Percentiles rank a stretch among this genome's conserved stretches.
Evolutionary conservation across 305 asterid genomes (phyloP).

Genomic region (Lippia alba): DNA sequence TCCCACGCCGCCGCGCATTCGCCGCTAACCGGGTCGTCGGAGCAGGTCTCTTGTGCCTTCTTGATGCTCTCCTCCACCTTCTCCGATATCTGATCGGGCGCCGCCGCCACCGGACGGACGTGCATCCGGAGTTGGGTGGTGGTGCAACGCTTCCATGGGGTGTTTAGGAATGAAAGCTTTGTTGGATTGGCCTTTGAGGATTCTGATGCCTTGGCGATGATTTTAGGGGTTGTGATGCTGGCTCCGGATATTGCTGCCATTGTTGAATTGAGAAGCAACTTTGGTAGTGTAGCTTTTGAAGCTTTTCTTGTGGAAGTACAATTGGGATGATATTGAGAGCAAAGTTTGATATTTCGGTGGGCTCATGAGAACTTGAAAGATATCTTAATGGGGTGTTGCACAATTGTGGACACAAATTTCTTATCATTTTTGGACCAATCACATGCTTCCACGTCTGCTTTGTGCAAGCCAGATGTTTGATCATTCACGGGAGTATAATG

Average conservation of each 20-base stretch:
- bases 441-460: slow-evolving; percentile 43
- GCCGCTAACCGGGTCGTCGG: slow-evolving; percentile 68
- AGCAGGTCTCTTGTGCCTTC: slow-evolving; percentile 70
- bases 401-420: slow-evolving; percentile 51
- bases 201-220: slow-evolving; percentile 43
- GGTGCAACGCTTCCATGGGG: slow-evolving; percentile 49
- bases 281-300: too few species aligned
- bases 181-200: slow-evolving; percentile 36
- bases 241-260: slow-evolving; percentile 73
- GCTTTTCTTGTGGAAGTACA: not conserved
- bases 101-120: slow-evolving; percentile 53
- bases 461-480: too few species aligned
- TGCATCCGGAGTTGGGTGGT: slow-evolving; percentile 32
- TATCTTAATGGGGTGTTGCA: slow-evolving; percentile 16
- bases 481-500: too few species aligned
- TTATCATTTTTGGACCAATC: slow-evolving; percentile 57
- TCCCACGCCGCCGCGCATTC: slow-evolving; percentile 99
- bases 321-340: slow-evolving; percentile 10
- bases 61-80: slow-evolving; percentile 87
- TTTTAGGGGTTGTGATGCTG: slow-evolving; percentile 54
- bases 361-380: slow-evolving; percentile 20
- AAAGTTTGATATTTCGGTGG: not conserved
- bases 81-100: slow-evolving; percentile 67
- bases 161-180: slow-evolving; percentile 42
- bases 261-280: not conserved